These are phyloP conservation scores for Cordyceps fumosorosea DNA, from an alignment of 2,329 filamentous ascomycete species.

Conservation along the genomic window DNA sequence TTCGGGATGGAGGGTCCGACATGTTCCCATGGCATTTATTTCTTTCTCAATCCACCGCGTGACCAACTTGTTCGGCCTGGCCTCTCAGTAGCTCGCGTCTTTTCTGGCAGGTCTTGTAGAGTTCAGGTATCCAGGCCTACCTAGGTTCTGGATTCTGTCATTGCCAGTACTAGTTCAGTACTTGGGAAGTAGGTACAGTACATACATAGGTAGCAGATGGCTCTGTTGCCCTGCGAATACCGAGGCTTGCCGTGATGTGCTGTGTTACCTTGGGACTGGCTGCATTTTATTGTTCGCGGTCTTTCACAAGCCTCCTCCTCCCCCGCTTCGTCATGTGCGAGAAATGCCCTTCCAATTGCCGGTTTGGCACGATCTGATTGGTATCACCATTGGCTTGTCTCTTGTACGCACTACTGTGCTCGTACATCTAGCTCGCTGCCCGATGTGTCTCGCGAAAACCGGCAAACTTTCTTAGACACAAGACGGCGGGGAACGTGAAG, in stretches of 20 bases:
- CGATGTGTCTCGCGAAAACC: slow-evolving; percentile 1
- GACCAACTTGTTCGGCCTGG: not conserved
- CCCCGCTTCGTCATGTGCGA: not conserved
- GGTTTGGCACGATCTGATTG: not conserved
- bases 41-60: not conserved
- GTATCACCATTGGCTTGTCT: not conserved
- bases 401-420: not conserved
- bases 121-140: no score
- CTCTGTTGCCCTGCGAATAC: not conserved
- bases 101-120: not conserved
- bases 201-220: no score
- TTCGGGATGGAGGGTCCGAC: slow-evolving; percentile 13
- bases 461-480: not conserved
- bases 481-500: not conserved
- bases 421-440: not conserved
- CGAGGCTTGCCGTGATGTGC: not conserved
- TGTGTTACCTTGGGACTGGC: not conserved
- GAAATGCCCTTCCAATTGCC: not conserved
- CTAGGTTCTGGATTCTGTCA: no score
- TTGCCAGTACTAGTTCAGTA: no score
- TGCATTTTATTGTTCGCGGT: not conserved
- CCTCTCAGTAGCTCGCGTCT: not conserved
- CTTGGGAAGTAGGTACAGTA: no score
- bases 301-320: not conserved
- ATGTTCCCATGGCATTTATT: not conserved